Conservation (phyloP, 2,329 filamentous ascomycete genomes). For the Aspergillus sp. region DNA sequence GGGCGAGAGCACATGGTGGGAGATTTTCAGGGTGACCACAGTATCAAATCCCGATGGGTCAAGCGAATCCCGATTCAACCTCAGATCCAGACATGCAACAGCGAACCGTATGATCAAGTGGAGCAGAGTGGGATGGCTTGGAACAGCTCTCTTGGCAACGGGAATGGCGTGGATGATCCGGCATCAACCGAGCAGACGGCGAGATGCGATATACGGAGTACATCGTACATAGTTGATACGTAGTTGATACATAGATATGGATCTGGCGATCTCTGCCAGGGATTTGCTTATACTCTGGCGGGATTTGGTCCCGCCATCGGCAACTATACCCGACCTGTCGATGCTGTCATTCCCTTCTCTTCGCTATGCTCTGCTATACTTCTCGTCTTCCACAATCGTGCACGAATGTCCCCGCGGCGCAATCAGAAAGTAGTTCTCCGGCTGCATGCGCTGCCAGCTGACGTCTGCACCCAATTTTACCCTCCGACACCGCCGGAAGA, state of each 20-base stretch:
- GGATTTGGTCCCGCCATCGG: too few species aligned
- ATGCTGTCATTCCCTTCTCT: too few species aligned
- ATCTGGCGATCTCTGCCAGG: too few species aligned
- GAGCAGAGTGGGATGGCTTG: not conserved
- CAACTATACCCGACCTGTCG: too few species aligned
- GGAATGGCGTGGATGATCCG: constrained; percentile 5
- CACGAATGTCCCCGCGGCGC: constrained; percentile 40
- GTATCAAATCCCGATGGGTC: constrained; percentile 14
- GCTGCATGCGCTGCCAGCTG: constrained; percentile 35
- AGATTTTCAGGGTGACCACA: constrained; percentile 1
- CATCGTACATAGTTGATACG: too few species aligned
- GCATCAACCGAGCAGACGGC: constrained; percentile 1
- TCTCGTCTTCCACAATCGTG: constrained; percentile 24
- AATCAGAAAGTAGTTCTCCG: constrained; percentile 45
- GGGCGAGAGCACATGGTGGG: not conserved
- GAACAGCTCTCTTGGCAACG: constrained; percentile 10
- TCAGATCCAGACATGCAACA: not conserved
- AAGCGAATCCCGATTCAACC: constrained; percentile 14
- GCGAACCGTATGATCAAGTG: not conserved
- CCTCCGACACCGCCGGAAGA: constrained; percentile 43
- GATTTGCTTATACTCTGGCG: too few species aligned
- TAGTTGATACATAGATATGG: too few species aligned
- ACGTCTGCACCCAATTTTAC: constrained; percentile 5
- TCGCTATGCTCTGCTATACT: too few species aligned
- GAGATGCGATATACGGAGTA: not conserved